These are phyloP conservation scores for Fraxinus excelsior DNA, from an alignment of 257 asterid genomes.

Conservation along the genomic window DNA sequence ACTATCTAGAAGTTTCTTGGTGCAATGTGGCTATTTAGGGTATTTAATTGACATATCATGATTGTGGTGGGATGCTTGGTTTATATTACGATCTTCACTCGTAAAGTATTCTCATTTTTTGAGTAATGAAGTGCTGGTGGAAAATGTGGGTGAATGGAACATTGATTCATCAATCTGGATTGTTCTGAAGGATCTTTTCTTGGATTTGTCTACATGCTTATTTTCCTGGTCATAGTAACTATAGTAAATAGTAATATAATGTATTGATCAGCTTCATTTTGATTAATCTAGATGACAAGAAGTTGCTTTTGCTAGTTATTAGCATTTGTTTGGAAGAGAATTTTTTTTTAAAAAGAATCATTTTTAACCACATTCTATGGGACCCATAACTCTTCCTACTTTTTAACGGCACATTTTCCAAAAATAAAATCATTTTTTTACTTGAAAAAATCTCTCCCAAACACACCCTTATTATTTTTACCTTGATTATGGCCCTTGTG, in stretches of 20 bases:
- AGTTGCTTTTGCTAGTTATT: slow-evolving; percentile 14
- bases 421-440: no score
- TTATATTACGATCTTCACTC: background rate
- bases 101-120: background rate
- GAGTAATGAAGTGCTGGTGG: background rate
- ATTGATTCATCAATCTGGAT: background rate
- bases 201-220: slow-evolving; percentile 7
- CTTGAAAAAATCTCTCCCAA: no score
- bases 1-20: slow-evolving; percentile 11
- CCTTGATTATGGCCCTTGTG: background rate
- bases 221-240: background rate
- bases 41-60: background rate
- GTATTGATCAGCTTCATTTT: slow-evolving; percentile 3
- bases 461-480: background rate
- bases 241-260: slow-evolving; percentile 1
- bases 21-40: background rate
- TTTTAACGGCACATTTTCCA: no score
- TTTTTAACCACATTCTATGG: no score
- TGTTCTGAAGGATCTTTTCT: background rate
- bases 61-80: background rate
- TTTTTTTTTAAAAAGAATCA: no score
- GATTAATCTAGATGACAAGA: background rate
- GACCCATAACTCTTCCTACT: no score
- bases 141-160: background rate
- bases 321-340: no score